Conservation (phyloP, 2,329 filamentous ascomycete species). For the Neonectria magnoliae region DNA sequence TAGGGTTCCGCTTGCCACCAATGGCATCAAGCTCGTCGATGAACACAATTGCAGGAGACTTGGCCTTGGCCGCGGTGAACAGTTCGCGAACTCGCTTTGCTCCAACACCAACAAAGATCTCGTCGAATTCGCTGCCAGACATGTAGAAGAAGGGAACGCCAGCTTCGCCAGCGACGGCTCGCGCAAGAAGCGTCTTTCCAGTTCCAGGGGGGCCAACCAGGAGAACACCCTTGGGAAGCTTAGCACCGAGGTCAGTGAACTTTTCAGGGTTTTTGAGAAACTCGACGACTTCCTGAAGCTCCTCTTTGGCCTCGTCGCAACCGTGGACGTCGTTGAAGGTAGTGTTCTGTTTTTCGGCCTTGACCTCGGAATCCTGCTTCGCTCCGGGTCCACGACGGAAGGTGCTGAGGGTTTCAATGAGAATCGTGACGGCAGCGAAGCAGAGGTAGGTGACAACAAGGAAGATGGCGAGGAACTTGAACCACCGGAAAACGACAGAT, state of each 20-base stretch:
- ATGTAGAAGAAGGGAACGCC: conserved; percentile 99
- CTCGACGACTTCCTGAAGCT: conserved; percentile 95
- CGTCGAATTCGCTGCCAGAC: conserved; percentile 98
- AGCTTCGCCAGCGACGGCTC: conserved; percentile 95
- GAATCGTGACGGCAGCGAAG: conserved; percentile 80
- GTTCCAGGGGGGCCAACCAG: conserved; percentile 96
- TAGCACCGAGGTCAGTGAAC: conserved; percentile 93
- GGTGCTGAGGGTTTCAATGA: conserved; percentile 82
- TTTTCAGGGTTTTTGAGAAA: conserved; percentile 93
- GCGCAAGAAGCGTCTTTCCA: conserved; percentile 94
- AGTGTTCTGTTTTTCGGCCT: conserved; percentile 90
- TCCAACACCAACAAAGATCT: conserved; percentile 96
- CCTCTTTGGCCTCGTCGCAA: conserved; percentile 97
- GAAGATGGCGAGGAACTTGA: conserved; percentile 86
- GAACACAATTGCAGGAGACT: conserved; percentile 93
- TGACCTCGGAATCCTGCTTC: conserved; percentile 82
- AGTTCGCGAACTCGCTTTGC: conserved; percentile 95
- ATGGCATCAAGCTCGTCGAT: conserved; percentile 96
- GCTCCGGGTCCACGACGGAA: conserved; percentile 79
- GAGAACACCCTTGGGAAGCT: conserved; percentile 95
- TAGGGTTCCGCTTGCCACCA: conserved; percentile 90
- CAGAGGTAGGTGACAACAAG: conserved; percentile 81
- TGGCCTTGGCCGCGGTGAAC: conserved; percentile 83
- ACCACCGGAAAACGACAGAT: conserved; percentile 85
- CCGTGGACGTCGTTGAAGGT: conserved; percentile 95